A percentile compares a stretch with the other conserved stretches of the same genome.
phyloP scores from a whole-genome alignment of 495 filamentous ascomycete genomes.

The Chlorociboria aeruginascens region DNA sequence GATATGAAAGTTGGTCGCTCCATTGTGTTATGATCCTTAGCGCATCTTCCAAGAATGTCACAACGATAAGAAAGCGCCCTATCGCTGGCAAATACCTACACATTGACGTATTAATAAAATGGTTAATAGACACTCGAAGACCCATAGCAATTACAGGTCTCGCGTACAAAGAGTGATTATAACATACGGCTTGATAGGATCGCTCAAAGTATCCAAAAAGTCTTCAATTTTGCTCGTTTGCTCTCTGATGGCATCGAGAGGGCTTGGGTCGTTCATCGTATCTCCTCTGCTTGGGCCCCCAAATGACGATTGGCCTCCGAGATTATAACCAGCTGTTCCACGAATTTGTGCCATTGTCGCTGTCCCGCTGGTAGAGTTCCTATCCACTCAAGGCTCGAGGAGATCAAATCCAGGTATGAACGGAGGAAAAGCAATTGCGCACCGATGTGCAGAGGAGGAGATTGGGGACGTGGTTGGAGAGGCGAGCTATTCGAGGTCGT shows the following conservation, averaged over 20 bases:
- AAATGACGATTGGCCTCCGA: conserved; percentile 66
- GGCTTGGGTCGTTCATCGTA: conserved; percentile 63
- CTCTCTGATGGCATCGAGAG: conserved; percentile 81
- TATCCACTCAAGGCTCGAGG: background rate
- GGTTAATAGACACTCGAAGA: background rate
- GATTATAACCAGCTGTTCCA: conserved; percentile 91
- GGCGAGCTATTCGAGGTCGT: too few relatives aligned
- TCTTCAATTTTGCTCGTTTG: conserved; percentile 99
- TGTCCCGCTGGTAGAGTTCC: conserved; percentile 14
- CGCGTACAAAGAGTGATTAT: too few relatives aligned
- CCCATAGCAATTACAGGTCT: background rate
- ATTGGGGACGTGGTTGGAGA: too few relatives aligned
- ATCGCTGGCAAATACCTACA: conserved; percentile 84
- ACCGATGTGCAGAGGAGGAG: too few relatives aligned
- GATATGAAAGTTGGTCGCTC: conserved; percentile 87
- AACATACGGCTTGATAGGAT: conserved; percentile 89
- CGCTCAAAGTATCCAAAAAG: conserved; percentile 74
- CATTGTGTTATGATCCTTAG: conserved; percentile 96
- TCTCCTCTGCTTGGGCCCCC: conserved; percentile 50
- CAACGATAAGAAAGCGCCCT: conserved; percentile 93
- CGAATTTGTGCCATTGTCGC: conserved; percentile 80
- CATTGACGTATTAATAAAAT: background rate
- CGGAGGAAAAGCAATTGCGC: too few relatives aligned
- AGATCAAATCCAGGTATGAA: background rate
- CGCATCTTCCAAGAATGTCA: conserved; percentile 96